Percentiles rank a stretch among this genome's conserved stretches.
These are phyloP conservation scores for Dendrobium huoshanense DNA, from an alignment of 106 monocot genomes.

Conservation along the genomic window DNA sequence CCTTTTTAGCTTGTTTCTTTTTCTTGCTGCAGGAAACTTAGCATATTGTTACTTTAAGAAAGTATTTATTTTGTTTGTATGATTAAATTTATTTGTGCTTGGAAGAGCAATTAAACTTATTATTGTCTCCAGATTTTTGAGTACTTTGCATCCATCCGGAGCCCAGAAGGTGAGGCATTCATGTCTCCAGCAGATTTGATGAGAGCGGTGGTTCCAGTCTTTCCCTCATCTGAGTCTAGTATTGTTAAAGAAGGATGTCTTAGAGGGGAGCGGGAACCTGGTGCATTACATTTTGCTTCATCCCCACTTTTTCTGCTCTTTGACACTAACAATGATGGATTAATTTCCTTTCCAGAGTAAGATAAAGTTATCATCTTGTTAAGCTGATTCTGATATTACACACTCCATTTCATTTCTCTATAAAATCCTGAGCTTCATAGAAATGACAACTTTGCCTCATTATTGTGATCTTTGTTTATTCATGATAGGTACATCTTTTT, in stretches of 20 bases:
- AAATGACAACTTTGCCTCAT: background rate
- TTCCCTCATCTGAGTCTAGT: constrained; percentile 88
- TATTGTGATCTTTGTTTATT: background rate
- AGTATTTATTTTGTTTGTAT: background rate
- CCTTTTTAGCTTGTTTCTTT: background rate
- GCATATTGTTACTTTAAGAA: background rate
- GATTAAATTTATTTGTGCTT: background rate
- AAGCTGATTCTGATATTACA: background rate
- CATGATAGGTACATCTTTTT: constrained; percentile 90
- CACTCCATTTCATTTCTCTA: background rate
- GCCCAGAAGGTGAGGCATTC: constrained; percentile 56
- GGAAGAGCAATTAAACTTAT: background rate
- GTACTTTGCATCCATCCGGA: constrained; percentile 79
- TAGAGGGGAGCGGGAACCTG: constrained; percentile 71
- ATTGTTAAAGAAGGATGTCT: constrained; percentile 68
- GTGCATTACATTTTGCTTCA: constrained; percentile 66
- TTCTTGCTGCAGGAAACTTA: background rate
- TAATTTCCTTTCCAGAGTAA: constrained; percentile 94
- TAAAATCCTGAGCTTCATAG: background rate
- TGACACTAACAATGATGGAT: constrained; percentile 90
- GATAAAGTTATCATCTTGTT: constrained; percentile 10
- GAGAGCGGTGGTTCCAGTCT: constrained; percentile 93
- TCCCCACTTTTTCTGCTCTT: constrained; percentile 91
- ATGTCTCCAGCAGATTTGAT: constrained; percentile 91
- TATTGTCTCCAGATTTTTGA: constrained; percentile 64